Conservation (phyloP, 2,329 filamentous ascomycete genomes). For the Pestalotiopsis fici region DNA sequence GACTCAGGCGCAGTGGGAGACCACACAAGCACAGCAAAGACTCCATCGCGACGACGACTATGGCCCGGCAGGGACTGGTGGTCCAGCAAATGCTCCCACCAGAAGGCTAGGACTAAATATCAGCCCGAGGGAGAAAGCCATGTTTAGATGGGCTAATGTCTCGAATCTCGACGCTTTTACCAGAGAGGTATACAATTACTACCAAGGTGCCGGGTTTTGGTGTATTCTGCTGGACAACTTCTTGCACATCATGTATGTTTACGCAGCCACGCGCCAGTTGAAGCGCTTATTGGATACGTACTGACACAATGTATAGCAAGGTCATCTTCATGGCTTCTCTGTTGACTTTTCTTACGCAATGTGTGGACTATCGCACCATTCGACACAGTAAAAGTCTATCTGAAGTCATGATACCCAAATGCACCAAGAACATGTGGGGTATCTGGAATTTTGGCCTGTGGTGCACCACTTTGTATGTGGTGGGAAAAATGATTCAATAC, state of each 20-base stretch:
- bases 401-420: constrained; percentile 68
- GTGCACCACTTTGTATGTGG: constrained; percentile 84
- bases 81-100: constrained; percentile 16
- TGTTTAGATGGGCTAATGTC: constrained; percentile 93
- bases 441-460: constrained; percentile 78
- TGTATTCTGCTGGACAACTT: constrained; percentile 76
- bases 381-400: constrained; percentile 59
- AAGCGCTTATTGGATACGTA: neutral
- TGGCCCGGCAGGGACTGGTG: constrained; percentile 15
- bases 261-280: constrained; percentile 6
- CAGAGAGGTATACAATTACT: constrained; percentile 83
- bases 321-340: constrained; percentile 81
- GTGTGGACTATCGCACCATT: constrained; percentile 80
- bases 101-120: constrained; percentile 23
- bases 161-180: constrained; percentile 88
- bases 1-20: constrained; percentile 55
- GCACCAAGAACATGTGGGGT: constrained; percentile 74
- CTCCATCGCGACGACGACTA: constrained; percentile 43
- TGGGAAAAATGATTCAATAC: constrained; percentile 76
- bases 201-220: constrained; percentile 78
- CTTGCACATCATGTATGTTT: constrained; percentile 70
- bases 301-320: constrained; percentile 52
- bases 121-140: constrained; percentile 68
- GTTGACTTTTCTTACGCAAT: constrained; percentile 81
- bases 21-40: constrained; percentile 51